These are phyloP conservation scores for Xylariaceae sp. DNA, from an alignment of 2,329 filamentous ascomycete genomes.

Conservation along the genomic window DNA sequence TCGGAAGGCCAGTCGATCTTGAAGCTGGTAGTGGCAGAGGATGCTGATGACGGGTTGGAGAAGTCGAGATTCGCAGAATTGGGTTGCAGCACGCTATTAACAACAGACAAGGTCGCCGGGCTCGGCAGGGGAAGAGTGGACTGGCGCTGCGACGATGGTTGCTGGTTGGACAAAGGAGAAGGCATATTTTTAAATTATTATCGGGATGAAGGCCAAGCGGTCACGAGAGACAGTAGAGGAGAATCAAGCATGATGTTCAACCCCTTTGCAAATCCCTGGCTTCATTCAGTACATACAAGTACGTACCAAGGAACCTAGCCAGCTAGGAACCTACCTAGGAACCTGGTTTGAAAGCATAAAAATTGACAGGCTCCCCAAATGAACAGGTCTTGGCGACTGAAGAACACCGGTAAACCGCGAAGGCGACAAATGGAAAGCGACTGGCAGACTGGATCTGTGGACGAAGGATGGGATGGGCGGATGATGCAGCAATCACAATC, in stretches of 20 bases:
- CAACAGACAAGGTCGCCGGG: conserved; percentile 19
- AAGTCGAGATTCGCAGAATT: conserved; percentile 29
- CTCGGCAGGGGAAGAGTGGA: conserved; percentile 19
- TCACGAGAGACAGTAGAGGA: conserved; percentile 1
- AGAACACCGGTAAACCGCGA: neutral
- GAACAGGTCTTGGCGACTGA: neutral
- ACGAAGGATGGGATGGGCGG: neutral
- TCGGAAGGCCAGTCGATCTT: conserved; percentile 37
- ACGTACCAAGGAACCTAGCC: no score
- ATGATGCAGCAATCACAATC: neutral
- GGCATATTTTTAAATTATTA: conserved; percentile 31
- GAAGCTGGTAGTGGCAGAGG: conserved; percentile 40
- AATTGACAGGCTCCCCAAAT: neutral
- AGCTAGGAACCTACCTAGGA: neutral
- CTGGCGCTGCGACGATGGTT: conserved; percentile 16
- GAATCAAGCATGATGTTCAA: conserved; percentile 18
- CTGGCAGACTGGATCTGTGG: no score
- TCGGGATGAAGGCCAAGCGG: conserved; percentile 18
- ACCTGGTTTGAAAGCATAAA: neutral
- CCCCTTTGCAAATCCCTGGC: conserved; percentile 10
- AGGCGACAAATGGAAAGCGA: no score
- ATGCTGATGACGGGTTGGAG: conserved; percentile 37
- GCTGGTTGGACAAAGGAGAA: conserved; percentile 35
- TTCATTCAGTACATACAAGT: neutral
- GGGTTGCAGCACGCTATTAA: conserved; percentile 29